Conservation (phyloP, 345 rosid genomes). For the Gossypium mustelinum region DNA sequence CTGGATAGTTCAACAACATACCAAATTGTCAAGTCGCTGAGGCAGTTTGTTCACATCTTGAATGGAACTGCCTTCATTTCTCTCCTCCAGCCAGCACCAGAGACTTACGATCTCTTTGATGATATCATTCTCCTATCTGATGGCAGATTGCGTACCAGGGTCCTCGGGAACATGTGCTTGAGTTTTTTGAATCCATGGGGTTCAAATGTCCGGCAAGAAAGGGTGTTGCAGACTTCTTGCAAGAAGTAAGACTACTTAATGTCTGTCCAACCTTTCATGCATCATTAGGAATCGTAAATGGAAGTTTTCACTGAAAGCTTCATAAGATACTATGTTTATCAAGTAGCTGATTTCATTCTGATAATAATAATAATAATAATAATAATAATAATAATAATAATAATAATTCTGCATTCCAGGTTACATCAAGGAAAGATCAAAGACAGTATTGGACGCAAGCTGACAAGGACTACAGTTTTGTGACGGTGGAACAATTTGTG, state of each 20-base stretch:
- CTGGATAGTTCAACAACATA: slow-evolving; percentile 78
- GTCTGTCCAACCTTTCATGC: neutral
- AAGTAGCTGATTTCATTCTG: neutral
- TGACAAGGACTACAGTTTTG: slow-evolving; percentile 54
- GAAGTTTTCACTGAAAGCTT: neutral
- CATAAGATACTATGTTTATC: neutral
- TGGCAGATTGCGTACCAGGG: slow-evolving; percentile 74
- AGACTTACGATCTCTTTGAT: slow-evolving; percentile 69
- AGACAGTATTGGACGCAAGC: slow-evolving; percentile 57
- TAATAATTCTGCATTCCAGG: slow-evolving; percentile 35
- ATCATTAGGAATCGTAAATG: neutral
- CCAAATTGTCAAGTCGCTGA: slow-evolving; percentile 65
- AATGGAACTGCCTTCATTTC: slow-evolving; percentile 61
- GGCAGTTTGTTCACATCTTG: slow-evolving; percentile 51
- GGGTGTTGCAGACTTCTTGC: slow-evolving; percentile 78
- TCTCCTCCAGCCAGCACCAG: slow-evolving; percentile 84
- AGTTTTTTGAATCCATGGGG: slow-evolving; percentile 63
- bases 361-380: no score
- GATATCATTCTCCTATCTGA: slow-evolving; percentile 69
- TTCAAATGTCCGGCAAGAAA: slow-evolving; percentile 74
- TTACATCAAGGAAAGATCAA: slow-evolving; percentile 77
- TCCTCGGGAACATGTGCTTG: slow-evolving; percentile 54
- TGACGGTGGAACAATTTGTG: slow-evolving; percentile 53
- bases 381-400: no score
- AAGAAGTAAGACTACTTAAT: slow-evolving; percentile 48